Evolutionary conservation across 1,284 basidiomycete species (phyloP).

Genomic region (Trametes pubescens): DNA sequence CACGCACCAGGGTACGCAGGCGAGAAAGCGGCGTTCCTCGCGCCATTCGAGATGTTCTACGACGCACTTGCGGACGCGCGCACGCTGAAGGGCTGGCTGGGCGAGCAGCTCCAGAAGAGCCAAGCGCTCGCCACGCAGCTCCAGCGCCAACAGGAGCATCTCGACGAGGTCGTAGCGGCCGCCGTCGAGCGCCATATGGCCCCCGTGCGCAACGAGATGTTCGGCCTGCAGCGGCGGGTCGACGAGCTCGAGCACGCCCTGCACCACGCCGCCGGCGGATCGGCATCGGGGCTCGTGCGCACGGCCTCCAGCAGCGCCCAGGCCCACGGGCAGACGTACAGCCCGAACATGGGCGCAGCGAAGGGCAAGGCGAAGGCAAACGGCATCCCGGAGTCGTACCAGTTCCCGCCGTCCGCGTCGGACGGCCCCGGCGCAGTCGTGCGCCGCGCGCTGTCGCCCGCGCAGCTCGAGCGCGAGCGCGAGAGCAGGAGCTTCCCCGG

Average conservation of each 20-base stretch:
- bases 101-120: conserved; percentile 72
- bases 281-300: conserved; percentile 22
- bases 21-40: conserved; percentile 77
- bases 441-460: conserved; percentile 35
- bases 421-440: conserved; percentile 7
- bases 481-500: conserved; percentile 45
- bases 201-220: conserved; percentile 64
- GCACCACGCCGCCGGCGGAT: conserved; percentile 7
- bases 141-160: conserved; percentile 61
- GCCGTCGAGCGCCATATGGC: conserved; percentile 65
- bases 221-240: conserved; percentile 57
- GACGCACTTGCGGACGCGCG: conserved; percentile 79
- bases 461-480: conserved; percentile 46
- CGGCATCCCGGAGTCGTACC: conserved; percentile 36
- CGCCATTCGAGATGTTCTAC: conserved; percentile 81
- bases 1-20: conserved; percentile 64
- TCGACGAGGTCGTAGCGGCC: conserved; percentile 63
- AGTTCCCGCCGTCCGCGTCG: conserved; percentile 32
- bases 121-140: conserved; percentile 59
- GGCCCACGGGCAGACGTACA: conserved; percentile 26
- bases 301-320: conserved; percentile 20
- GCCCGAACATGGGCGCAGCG: conserved; percentile 32
- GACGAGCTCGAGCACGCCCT: conserved; percentile 44
- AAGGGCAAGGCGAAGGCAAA: conserved; percentile 48
- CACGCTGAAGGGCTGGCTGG: conserved; percentile 75